Evolutionary conservation across 345 rosid genomes (phyloP).

Genomic region (Populus alba): DNA sequence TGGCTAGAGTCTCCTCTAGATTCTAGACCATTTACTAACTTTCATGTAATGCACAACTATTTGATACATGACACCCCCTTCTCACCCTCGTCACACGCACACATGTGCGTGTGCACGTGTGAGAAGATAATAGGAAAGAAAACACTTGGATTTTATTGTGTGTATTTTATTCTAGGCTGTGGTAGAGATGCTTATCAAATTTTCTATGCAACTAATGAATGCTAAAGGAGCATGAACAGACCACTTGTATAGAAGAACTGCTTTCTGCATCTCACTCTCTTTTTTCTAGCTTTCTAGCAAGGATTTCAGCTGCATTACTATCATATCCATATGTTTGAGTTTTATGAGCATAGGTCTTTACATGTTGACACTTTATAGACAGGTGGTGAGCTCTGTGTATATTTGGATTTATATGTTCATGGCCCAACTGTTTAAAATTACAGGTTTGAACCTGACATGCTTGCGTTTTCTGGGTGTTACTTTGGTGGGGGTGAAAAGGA

Average conservation of each 20-base stretch:
- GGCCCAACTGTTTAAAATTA: not conserved
- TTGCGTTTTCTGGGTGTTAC: conserved; percentile 98
- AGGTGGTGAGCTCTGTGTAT: not conserved
- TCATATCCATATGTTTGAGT: not conserved
- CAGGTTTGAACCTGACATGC: conserved; percentile 99
- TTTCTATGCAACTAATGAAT: not conserved
- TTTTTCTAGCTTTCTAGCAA: not conserved
- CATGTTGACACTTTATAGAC: not conserved
- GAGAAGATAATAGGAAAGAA: too few relatives aligned
- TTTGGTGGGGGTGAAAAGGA: conserved; percentile 99
- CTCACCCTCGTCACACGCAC: not conserved
- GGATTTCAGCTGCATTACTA: not conserved
- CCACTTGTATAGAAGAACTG: not conserved
- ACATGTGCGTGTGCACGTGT: too few relatives aligned
- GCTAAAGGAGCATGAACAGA: not conserved
- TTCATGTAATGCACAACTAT: not conserved
- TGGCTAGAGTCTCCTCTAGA: not conserved
- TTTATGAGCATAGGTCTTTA: not conserved
- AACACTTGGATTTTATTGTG: not conserved
- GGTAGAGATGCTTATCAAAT: not conserved
- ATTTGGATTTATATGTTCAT: conserved; percentile 1
- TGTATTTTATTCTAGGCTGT: not conserved
- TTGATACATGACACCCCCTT: not conserved
- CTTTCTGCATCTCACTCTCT: not conserved
- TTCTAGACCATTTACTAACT: not conserved